Conservation (phyloP, 148 eudicot species). For the Fagopyrum esculentum region DNA sequence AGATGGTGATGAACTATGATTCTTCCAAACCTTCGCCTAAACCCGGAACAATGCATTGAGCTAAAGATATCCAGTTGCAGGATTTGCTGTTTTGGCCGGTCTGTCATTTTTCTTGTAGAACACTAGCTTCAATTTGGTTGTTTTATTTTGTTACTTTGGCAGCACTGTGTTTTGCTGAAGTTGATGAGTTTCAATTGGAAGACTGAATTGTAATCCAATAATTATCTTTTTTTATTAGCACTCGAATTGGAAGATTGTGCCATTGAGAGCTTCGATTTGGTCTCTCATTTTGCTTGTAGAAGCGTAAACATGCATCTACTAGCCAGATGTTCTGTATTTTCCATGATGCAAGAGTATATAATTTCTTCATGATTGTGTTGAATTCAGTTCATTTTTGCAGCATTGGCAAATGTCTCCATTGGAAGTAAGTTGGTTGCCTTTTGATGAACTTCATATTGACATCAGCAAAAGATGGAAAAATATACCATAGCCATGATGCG, state of each 20-base stretch:
- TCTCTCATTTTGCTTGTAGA: too few relatives aligned
- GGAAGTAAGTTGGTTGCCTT: too few relatives aligned
- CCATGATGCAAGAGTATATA: too few relatives aligned
- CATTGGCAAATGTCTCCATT: too few relatives aligned
- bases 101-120: background rate
- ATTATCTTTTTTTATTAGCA: too few relatives aligned
- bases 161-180: background rate
- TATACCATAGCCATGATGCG: conserved; percentile 93
- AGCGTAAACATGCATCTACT: too few relatives aligned
- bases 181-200: background rate
- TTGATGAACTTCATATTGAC: too few relatives aligned
- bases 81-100: background rate
- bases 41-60: background rate
- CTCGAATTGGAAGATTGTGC: too few relatives aligned
- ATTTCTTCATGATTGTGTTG: too few relatives aligned
- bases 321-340: too few relatives aligned
- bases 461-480: conserved; percentile 45
- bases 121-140: background rate
- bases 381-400: too few relatives aligned
- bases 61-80: background rate
- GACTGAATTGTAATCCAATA: background rate
- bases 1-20: conserved; percentile 46
- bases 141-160: background rate
- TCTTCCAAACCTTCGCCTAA: conserved; percentile 17
- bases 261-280: too few relatives aligned